Percentiles rank a stretch among this genome's conserved stretches.
phyloP scores from a whole-genome alignment of 2,329 filamentous ascomycete species.

The Beauveria medogensis region DNA sequence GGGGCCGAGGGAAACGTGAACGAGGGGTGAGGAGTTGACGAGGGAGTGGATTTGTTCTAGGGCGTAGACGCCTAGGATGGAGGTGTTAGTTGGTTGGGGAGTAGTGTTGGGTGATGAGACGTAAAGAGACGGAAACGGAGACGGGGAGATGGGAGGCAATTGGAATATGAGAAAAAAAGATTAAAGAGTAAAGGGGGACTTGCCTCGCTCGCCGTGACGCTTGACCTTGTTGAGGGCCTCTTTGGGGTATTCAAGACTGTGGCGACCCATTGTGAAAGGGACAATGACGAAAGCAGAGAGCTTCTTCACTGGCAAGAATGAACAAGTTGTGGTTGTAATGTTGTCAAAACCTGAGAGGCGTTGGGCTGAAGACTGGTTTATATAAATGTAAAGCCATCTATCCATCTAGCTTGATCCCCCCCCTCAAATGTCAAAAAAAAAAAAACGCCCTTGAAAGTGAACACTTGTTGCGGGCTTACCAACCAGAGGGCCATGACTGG shows the following conservation, averaged over 20 bases:
- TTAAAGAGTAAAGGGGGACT: background rate
- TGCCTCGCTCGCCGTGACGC: conserved; percentile 57
- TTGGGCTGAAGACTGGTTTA: background rate
- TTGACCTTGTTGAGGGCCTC: conserved; percentile 57
- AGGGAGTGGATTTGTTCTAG: conserved; percentile 65
- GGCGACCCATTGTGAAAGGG: conserved; percentile 24
- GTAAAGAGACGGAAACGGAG: background rate
- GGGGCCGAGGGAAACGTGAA: conserved; percentile 71
- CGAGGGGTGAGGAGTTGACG: conserved; percentile 63
- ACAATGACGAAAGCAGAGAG: background rate
- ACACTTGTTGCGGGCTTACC: background rate
- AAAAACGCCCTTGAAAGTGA: background rate
- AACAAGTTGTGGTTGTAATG: background rate
- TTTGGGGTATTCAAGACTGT: conserved; percentile 53
- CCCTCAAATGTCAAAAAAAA: background rate
- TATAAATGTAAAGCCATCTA: background rate
- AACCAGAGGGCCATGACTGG: background rate
- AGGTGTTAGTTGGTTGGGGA: background rate
- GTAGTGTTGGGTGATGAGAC: background rate
- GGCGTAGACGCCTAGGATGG: conserved; percentile 56
- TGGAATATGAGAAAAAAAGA: too few species aligned
- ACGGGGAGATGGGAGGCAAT: background rate
- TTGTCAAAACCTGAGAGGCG: background rate
- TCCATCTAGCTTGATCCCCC: background rate
- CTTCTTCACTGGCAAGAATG: background rate